These are phyloP conservation scores for Plasmodium chabaudi DNA, from an alignment of 169 alveolate species.

Conservation along the genomic window DNA sequence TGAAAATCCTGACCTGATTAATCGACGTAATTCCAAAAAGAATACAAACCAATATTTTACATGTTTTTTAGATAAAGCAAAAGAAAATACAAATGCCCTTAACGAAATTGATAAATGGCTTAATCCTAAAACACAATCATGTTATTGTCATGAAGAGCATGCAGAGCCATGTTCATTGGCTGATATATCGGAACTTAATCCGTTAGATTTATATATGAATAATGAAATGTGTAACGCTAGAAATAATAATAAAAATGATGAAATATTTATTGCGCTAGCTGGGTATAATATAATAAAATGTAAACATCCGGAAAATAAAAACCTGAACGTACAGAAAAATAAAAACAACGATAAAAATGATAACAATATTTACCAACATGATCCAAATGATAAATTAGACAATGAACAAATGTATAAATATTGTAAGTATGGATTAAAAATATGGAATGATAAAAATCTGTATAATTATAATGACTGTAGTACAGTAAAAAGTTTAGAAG, in stretches of 20 bases:
- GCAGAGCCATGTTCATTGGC: conserved; percentile 37
- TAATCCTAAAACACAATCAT: conserved; percentile 18
- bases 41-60: conserved; percentile 38
- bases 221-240: conserved; percentile 16
- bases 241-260: not conserved
- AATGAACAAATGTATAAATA: conserved; percentile 9
- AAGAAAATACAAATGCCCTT: conserved; percentile 12
- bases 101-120: conserved; percentile 47
- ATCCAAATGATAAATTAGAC: not conserved
- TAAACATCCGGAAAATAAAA: not conserved
- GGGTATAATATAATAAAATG: conserved; percentile 9
- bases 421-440: conserved; percentile 38
- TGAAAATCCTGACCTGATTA: not conserved
- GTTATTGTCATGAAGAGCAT: conserved; percentile 61
- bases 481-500: conserved; percentile 3
- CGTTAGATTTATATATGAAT: conserved; percentile 7
- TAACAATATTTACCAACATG: no score
- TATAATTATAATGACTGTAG: conserved; percentile 30
- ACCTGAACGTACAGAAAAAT: not conserved
- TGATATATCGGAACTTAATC: conserved; percentile 17
- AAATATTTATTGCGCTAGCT: conserved; percentile 17
- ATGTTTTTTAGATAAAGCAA: conserved; percentile 65
- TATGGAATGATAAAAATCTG: conserved; percentile 23
- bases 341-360: not conserved
- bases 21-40: not conserved